Conservation (phyloP, 257 asterid species). For the Marsdenia floribunda region DNA sequence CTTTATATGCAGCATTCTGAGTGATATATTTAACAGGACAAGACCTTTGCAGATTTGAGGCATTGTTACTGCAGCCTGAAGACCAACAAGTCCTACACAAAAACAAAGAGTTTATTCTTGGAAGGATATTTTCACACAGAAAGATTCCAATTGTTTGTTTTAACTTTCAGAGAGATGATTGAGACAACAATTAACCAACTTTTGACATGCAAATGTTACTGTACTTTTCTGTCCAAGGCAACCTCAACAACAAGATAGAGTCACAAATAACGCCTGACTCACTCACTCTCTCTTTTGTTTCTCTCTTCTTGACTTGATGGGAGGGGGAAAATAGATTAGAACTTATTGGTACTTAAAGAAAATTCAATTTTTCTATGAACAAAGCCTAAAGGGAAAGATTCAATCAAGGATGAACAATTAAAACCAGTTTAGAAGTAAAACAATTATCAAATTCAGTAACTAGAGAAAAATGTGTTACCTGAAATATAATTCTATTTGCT, state of each 20-base stretch:
- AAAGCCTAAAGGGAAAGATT: neutral
- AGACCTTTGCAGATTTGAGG: constrained; percentile 72
- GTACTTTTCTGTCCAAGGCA: neutral
- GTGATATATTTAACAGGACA: constrained; percentile 78
- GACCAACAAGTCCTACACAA: constrained; percentile 82
- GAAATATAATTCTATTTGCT: neutral
- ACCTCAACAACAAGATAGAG: neutral
- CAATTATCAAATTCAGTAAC: neutral
- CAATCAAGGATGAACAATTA: neutral
- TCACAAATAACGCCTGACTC: neutral
- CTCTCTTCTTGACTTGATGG: neutral
- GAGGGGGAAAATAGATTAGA: neutral
- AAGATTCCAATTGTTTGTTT: neutral
- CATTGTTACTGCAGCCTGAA: constrained; percentile 79
- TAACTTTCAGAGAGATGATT: neutral
- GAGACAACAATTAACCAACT: neutral
- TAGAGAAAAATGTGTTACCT: neutral
- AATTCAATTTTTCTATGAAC: neutral
- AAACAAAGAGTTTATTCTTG: neutral
- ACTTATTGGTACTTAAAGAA: neutral
- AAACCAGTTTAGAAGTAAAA: too few relatives aligned
- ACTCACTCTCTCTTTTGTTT: neutral
- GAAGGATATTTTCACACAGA: neutral
- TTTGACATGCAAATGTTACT: neutral
- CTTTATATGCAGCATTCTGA: constrained; percentile 83